phyloP scores from a whole-genome alignment of 2,329 filamentous ascomycete genomes.

The Cercospora nicotianae region DNA sequence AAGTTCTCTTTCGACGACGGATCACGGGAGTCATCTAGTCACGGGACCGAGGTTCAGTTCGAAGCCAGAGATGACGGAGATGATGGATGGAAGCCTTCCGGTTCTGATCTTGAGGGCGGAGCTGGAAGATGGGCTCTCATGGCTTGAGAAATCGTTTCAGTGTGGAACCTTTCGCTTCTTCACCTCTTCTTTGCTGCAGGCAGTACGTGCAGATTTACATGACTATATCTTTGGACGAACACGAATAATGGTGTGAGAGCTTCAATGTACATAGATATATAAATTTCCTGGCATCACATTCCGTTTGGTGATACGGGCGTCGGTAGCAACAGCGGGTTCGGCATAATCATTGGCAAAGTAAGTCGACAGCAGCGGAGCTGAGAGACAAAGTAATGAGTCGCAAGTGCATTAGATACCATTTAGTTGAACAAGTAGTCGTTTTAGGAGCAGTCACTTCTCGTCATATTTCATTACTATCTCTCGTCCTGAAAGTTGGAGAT shows the following conservation, averaged over 20 bases:
- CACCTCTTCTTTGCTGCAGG: neutral
- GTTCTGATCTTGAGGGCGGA: neutral
- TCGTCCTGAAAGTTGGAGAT: neutral
- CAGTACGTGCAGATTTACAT: neutral
- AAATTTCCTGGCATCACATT: neutral
- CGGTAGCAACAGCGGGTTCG: neutral
- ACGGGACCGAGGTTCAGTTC: neutral
- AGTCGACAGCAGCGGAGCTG: neutral
- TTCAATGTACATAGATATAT: neutral
- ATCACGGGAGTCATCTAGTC: neutral
- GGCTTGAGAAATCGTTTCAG: conserved; percentile 2
- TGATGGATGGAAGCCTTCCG: conserved; percentile 18
- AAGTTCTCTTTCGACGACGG: neutral
- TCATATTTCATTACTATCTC: neutral
- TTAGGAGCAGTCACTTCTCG: neutral
- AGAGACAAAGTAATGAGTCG: neutral
- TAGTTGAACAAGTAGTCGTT: neutral
- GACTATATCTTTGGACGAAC: neutral
- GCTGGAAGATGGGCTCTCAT: neutral
- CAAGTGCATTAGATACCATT: neutral
- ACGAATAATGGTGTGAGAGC: neutral
- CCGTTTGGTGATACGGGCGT: neutral
- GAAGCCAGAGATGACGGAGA: conserved; percentile 3
- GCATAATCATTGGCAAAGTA: neutral
- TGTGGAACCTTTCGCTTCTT: neutral